phyloP scores from a whole-genome alignment of 768 basidiomycete genomes.

The Phylloporus sp. region DNA sequence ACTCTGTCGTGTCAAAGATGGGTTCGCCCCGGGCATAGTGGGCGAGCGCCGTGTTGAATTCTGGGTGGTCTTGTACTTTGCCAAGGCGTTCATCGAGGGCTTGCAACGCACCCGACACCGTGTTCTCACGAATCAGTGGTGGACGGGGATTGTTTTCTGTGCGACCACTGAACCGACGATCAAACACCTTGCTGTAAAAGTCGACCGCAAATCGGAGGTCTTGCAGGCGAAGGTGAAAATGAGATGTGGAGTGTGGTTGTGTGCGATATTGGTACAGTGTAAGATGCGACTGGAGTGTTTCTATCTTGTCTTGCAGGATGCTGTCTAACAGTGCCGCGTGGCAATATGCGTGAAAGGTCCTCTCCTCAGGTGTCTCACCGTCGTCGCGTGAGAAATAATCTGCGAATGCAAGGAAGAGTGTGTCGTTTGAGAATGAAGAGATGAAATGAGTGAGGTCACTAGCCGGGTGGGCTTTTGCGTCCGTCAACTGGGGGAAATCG shows the following conservation, averaged over 20 bases:
- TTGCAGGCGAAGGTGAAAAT: conserved; percentile 66
- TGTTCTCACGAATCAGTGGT: conserved; percentile 68
- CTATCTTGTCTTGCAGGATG: conserved; percentile 87
- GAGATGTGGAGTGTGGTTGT: conserved; percentile 52
- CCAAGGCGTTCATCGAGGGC: conserved; percentile 59
- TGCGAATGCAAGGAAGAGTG: conserved; percentile 75
- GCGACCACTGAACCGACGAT: conserved; percentile 71
- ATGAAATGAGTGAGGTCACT: conserved; percentile 83
- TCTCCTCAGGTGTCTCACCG: conserved; percentile 55
- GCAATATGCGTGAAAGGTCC: conserved; percentile 65
- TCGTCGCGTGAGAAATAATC: conserved; percentile 69
- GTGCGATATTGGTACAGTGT: conserved; percentile 65
- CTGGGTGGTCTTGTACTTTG: conserved; percentile 26
- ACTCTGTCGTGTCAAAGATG: conserved; percentile 20
- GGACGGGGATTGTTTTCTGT: conserved; percentile 61
- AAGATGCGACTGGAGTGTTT: conserved; percentile 71
- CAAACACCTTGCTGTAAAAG: conserved; percentile 74
- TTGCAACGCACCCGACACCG: conserved; percentile 62
- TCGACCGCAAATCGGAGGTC: conserved; percentile 72
- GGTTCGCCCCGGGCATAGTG: conserved; percentile 57
- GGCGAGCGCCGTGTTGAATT: conserved; percentile 35
- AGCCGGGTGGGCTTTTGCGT: conserved; percentile 61
- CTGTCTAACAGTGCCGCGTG: conserved; percentile 79
- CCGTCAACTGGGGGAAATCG: conserved; percentile 76
- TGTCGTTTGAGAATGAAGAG: conserved; percentile 80